A percentile compares a stretch with the other conserved stretches of the same genome.
These are phyloP conservation scores for Suillus lakei DNA, from an alignment of 768 basidiomycete genomes.

Conservation along the genomic window DNA sequence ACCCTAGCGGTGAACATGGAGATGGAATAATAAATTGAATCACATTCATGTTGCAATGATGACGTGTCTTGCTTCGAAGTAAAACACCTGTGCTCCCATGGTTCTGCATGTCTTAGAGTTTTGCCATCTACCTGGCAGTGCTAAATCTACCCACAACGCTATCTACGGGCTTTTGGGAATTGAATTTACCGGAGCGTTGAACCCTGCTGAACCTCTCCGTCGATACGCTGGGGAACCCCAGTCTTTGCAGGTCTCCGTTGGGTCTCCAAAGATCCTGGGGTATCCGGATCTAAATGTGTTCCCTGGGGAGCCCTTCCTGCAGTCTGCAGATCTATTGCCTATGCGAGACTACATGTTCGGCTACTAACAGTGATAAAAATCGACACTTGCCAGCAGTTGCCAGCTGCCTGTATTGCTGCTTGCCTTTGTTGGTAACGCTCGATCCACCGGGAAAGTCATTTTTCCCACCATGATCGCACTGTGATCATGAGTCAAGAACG, in stretches of 20 bases:
- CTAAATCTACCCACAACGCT: no score
- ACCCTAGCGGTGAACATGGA: conserved; percentile 6
- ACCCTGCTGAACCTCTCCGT: not conserved
- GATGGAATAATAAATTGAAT: not conserved
- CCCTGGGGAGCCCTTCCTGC: not conserved
- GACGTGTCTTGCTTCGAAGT: not conserved
- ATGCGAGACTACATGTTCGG: not conserved
- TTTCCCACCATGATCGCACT: not conserved
- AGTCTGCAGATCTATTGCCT: not conserved
- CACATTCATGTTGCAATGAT: not conserved
- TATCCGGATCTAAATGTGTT: not conserved
- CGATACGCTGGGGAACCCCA: not conserved
- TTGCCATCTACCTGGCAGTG: no score
- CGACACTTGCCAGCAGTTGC: not conserved
- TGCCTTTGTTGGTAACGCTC: not conserved
- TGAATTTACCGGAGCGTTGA: not conserved
- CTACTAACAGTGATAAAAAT: not conserved
- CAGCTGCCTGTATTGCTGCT: not conserved
- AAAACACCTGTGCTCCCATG: no score
- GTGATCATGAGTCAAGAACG: not conserved
- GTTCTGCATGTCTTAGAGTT: no score
- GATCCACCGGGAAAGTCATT: not conserved
- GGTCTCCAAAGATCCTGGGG: not conserved
- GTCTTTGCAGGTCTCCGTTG: not conserved
- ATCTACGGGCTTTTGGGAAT: no score